Conservation (phyloP, 768 basidiomycete genomes). For the Leucosporidium yakuticum region DNA sequence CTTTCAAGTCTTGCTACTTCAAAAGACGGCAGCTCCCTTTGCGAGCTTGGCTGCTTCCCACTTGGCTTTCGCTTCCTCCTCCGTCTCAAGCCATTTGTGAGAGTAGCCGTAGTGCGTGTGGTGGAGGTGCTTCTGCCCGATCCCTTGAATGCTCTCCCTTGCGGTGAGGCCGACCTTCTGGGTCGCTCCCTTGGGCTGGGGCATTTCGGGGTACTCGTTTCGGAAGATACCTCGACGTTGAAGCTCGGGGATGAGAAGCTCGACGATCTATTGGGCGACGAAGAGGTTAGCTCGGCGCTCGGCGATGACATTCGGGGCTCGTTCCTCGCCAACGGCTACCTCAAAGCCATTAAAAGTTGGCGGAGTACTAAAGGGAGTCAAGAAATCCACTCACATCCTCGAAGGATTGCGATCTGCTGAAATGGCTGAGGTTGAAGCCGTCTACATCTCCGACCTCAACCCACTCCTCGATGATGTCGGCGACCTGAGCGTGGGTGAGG, state of each 20-base stretch:
- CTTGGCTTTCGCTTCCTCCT: neutral
- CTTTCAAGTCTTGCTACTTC: no score
- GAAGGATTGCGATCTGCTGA: neutral
- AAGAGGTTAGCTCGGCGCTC: neutral
- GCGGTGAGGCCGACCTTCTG: constrained; percentile 5
- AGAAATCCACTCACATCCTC: neutral
- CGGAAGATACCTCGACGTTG: constrained; percentile 10
- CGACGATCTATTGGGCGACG: constrained; percentile 3
- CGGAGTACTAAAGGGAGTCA: neutral
- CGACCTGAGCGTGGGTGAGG: neutral
- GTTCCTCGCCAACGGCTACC: no score
- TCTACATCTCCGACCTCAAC: neutral
- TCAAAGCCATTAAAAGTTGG: no score
- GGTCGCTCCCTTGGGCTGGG: neutral
- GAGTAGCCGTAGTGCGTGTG: neutral
- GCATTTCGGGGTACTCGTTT: constrained; percentile 2
- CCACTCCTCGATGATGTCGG: neutral
- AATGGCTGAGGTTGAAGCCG: constrained; percentile 1
- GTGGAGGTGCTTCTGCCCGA: neutral
- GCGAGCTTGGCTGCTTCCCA: neutral
- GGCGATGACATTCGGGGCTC: no score
- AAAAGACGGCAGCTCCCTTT: no score
- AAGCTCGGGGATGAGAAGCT: constrained; percentile 11
- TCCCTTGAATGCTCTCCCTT: neutral
- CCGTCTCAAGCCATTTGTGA: neutral